phyloP scores from a whole-genome alignment of 2,329 filamentous ascomycete species.

The Sordariomycetes sp. region DNA sequence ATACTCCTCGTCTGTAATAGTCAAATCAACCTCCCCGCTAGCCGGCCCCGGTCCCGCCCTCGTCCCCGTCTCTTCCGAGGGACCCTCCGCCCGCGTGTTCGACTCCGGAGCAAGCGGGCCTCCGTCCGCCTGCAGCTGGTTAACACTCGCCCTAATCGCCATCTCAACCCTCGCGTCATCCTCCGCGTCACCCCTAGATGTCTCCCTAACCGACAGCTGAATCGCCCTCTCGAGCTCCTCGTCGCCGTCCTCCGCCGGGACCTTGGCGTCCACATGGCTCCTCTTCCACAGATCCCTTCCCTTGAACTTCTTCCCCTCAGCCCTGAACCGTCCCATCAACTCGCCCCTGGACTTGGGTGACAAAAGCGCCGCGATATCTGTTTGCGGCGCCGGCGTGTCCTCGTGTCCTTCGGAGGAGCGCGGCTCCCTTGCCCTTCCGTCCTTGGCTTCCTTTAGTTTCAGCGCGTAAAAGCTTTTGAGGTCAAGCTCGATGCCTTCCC shows the following conservation, averaged over 20 bases:
- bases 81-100: not conserved
- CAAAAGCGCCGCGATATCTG: slow-evolving; percentile 8
- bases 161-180: slow-evolving; percentile 62
- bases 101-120: not conserved
- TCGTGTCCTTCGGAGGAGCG: not conserved
- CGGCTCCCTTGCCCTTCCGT: slow-evolving; percentile 3
- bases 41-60: no score
- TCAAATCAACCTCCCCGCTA: slow-evolving; percentile 25
- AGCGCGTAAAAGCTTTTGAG: slow-evolving; percentile 44
- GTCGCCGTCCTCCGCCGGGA: slow-evolving; percentile 13
- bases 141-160: slow-evolving; percentile 60
- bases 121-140: slow-evolving; percentile 27
- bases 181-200: slow-evolving; percentile 52
- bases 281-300: slow-evolving; percentile 30
- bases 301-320: slow-evolving; percentile 36
- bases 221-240: slow-evolving; percentile 62
- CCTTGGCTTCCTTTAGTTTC: slow-evolving; percentile 24
- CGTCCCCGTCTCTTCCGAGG: no score
- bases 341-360: slow-evolving; percentile 29
- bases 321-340: slow-evolving; percentile 30
- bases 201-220: slow-evolving; percentile 51
- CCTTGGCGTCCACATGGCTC: slow-evolving; percentile 13
- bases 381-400: not conserved
- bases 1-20: slow-evolving; percentile 44
- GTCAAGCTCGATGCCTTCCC: slow-evolving; percentile 47